Base-by-base conservation (phyloP, 1,139 yeast species). In the Taphrina deformans region DNA sequence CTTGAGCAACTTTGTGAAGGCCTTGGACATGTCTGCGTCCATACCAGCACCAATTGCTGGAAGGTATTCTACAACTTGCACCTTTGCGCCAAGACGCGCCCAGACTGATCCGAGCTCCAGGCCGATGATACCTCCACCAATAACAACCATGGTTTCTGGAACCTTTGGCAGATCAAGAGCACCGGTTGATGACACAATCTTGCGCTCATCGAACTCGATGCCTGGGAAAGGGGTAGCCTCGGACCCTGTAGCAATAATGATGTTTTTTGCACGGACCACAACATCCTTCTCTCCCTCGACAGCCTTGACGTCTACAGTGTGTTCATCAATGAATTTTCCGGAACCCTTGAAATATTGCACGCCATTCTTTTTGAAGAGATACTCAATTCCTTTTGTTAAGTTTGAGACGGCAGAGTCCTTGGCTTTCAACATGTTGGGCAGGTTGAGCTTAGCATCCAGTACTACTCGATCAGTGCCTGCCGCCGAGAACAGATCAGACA, bases 201-300 rank as follows among this genome's bases (percentile, higher is more conserved):
- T 86, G 82, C 93, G 96, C 81, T 95, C 99, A 75, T 95, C 99
- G 71, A 95, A 84, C 74, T 87, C 88, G 73, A 95, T 89, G 69
- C 99, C 99, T 73, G 99, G 99, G 93, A 95, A 95, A 65, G 99
- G 97, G 58, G 97, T 88, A 69, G 93, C 92, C 79, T 95, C 99
- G 50, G 98, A 92, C 69, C 99, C 99, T 56, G 99, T 95, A 72
- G 99, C 99, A 76, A 95, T 85, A 75, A 95, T 89, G 76, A 92
- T 82, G 80, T 93, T 86, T 76, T 90, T 89, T 69, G 96, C 96
- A 73, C 84, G 85, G 68, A 93, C 78, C 33, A 78, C 76, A 59
- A 85, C 80, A 68, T 83, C 84, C 75, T 86, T 91, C 69, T 86
- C 81, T 66, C 96, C 97, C 72, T 92, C 97, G 70, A 87, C 84